A percentile compares a stretch with the other conserved stretches of the same genome.
Evolutionary conservation across 495 filamentous ascomycete species (phyloP).

Genomic region (Talaromyces wortmannii): DNA sequence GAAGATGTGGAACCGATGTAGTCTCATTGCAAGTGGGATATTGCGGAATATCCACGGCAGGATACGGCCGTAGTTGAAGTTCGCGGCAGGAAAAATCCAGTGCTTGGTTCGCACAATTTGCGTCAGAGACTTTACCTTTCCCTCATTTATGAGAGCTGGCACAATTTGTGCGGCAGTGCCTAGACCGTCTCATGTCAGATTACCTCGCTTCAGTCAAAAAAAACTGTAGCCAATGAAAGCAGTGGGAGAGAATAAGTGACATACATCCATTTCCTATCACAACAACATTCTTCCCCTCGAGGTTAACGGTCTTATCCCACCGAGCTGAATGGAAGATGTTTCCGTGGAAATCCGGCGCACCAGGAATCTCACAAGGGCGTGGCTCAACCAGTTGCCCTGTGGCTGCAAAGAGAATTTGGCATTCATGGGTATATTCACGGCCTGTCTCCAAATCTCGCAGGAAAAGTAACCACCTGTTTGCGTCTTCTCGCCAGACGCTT

Average conservation of each 20-base stretch:
- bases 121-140: slow-evolving; percentile 11
- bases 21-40: slow-evolving; percentile 16
- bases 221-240: too few relatives aligned
- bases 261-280: slow-evolving; percentile 46
- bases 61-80: slow-evolving; percentile 9
- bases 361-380: slow-evolving; percentile 39
- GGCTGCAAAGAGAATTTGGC: slow-evolving; percentile 40
- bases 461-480: slow-evolving; percentile 34
- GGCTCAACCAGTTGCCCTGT: slow-evolving; percentile 40
- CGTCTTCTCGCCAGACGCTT: slow-evolving; percentile 34
- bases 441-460: slow-evolving; percentile 25
- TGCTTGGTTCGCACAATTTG: slow-evolving; percentile 23
- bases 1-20: slow-evolving; percentile 17
- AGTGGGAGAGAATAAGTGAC: too few relatives aligned
- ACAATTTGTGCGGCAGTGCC: slow-evolving; percentile 40
- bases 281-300: slow-evolving; percentile 49
- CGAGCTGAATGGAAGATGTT: slow-evolving; percentile 50
- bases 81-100: slow-evolving; percentile 14
- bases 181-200: slow-evolving; percentile 11
- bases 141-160: slow-evolving; percentile 22
- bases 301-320: slow-evolving; percentile 50
- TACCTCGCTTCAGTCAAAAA: slow-evolving; percentile 4
- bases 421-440: slow-evolving; percentile 20
- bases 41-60: slow-evolving; percentile 19
- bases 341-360: slow-evolving; percentile 40